A percentile compares a stretch with the other conserved stretches of the same genome.
Evolutionary conservation across 768 basidiomycete genomes (phyloP).

Genomic region (Xanthoconium purpureum): DNA sequence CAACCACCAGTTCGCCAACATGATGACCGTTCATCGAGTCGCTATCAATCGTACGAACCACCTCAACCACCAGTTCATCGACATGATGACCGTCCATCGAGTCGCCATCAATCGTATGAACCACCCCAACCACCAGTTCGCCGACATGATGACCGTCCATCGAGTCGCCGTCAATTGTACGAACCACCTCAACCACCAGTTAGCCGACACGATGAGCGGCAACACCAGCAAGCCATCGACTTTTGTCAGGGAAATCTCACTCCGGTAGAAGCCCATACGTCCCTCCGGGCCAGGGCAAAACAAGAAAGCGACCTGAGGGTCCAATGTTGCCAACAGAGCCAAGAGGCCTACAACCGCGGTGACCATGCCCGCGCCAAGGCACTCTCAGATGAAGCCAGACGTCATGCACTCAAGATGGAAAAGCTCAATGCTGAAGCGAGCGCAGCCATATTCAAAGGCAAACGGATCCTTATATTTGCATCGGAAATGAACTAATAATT

Average conservation of each 20-base stretch:
- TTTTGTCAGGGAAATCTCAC: background rate
- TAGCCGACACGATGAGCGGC: conserved; percentile 10
- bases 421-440: conserved; percentile 74
- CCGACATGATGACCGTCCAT: conserved; percentile 5
- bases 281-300: conserved; percentile 70
- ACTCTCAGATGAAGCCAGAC: conserved; percentile 75
- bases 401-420: conserved; percentile 73
- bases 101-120: background rate
- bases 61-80: too few relatives aligned
- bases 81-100: background rate
- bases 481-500: background rate
- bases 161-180: background rate
- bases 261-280: conserved; percentile 42
- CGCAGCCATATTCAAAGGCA: conserved; percentile 72
- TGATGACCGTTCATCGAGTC: background rate
- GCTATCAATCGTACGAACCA: background rate
- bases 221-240: background rate
- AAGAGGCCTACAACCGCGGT: conserved; percentile 66
- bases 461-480: conserved; percentile 27
- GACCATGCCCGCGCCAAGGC: conserved; percentile 79
- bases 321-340: conserved; percentile 59
- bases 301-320: conserved; percentile 77
- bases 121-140: background rate
- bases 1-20: too few relatives aligned
- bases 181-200: background rate